Evolutionary conservation across 202 grass and related monocot species (phyloP).

Genomic region (Cymbopogon flexuosus): DNA sequence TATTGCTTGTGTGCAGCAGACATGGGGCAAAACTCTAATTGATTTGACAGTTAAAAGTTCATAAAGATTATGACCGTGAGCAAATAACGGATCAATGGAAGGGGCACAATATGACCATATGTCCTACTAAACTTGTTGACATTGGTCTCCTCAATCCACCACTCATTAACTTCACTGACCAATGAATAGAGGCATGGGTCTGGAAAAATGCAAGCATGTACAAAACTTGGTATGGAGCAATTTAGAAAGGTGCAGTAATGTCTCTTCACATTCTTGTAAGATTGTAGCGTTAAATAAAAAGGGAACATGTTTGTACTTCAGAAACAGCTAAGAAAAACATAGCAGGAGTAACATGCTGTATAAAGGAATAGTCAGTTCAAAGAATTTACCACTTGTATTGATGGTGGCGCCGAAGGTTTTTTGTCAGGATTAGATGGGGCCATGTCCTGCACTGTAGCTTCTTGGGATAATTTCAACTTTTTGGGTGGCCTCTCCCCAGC

Average conservation of each 20-base stretch:
- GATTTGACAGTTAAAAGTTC: neutral
- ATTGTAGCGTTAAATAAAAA: neutral
- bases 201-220: neutral
- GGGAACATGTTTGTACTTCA: neutral
- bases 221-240: neutral
- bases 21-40: neutral
- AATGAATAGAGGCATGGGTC: neutral
- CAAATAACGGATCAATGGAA: conserved; percentile 7
- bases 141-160: neutral
- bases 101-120: neutral
- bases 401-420: conserved; percentile 38
- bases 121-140: neutral
- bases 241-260: neutral
- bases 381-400: conserved; percentile 42
- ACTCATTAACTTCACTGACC: neutral
- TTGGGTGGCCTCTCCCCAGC: conserved; percentile 34
- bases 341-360: neutral
- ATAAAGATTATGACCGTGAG: neutral
- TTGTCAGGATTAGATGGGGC: conserved; percentile 19
- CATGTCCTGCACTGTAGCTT: neutral
- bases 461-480: conserved; percentile 40
- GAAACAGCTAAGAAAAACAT: neutral
- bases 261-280: neutral
- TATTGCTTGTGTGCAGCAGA: neutral
- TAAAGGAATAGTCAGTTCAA: conserved; percentile 9